Evolutionary conservation across 2,329 filamentous ascomycete species (phyloP).

Genomic region (Thielaviopsis populi): DNA sequence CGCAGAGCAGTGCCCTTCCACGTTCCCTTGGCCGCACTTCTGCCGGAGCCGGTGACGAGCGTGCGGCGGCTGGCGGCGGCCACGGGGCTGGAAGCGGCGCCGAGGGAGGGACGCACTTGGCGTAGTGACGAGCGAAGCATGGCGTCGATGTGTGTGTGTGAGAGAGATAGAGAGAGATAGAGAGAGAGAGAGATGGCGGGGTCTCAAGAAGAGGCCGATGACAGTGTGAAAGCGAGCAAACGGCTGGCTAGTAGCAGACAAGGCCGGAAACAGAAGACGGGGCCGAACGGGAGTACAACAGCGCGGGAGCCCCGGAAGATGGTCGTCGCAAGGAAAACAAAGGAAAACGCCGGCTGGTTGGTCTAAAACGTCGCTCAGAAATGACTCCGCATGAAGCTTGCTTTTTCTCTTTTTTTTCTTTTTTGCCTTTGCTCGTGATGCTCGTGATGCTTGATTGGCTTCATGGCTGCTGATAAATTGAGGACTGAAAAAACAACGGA

Average conservation of each 20-base stretch:
- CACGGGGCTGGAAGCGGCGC: not conserved
- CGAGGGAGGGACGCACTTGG: conserved; percentile 13
- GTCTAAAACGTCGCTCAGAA: no score
- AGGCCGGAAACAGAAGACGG: not conserved
- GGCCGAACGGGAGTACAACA: not conserved
- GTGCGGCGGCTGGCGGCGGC: conserved; percentile 24
- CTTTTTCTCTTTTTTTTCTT: not conserved
- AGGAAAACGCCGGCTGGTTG: no score
- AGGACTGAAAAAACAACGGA: not conserved
- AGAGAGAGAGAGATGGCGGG: not conserved
- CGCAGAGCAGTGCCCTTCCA: conserved; percentile 66
- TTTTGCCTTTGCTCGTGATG: not conserved
- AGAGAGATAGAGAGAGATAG: not conserved
- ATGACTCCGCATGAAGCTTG: no score
- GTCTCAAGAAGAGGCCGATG: not conserved
- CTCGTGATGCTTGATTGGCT: not conserved
- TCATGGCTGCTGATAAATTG: not conserved
- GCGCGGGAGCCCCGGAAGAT: no score
- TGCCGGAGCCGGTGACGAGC: conserved; percentile 40
- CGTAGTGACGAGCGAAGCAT: conserved; percentile 17
- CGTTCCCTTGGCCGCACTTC: conserved; percentile 46
- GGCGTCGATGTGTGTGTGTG: not conserved
- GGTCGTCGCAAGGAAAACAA: no score
- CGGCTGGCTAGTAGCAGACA: not conserved
- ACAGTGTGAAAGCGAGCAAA: not conserved